Evolutionary conservation across 148 eudicot species (phyloP).

Genomic region (Fallopia convolvulus): DNA sequence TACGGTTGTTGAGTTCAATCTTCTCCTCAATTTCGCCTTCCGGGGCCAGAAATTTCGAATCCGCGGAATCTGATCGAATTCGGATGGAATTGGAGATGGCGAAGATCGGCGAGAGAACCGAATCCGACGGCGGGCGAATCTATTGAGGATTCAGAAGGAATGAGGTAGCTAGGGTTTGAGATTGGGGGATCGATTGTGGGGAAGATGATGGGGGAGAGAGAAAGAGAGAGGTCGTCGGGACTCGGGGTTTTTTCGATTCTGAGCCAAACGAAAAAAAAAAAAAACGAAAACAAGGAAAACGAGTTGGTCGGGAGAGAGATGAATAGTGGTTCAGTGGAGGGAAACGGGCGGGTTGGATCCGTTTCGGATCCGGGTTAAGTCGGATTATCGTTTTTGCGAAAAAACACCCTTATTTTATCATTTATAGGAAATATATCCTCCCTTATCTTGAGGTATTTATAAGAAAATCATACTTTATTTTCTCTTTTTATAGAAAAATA

Average conservation of each 20-base stretch:
- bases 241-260: background rate
- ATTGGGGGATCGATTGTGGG: background rate
- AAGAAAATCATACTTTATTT: no score
- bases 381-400: no score
- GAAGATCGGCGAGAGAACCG: background rate
- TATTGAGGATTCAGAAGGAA: background rate
- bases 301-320: no score
- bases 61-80: background rate
- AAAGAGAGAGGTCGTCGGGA: constrained; percentile 7
- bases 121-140: background rate
- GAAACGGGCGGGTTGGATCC: no score
- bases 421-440: no score
- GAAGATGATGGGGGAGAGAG: constrained; percentile 1
- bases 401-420: no score
- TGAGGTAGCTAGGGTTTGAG: constrained; percentile 2
- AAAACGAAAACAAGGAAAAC: background rate
- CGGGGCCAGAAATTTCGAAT: background rate
- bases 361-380: no score
- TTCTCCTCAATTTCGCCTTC: background rate
- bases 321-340: no score
- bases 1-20: background rate
- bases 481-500: no score
- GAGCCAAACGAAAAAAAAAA: background rate
- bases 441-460: no score
- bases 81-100: background rate